Percentiles rank a stretch among this genome's conserved stretches.
Evolutionary conservation across 1,139 yeast species (phyloP).

Genomic region (Groenewaldozyma sp.): DNA sequence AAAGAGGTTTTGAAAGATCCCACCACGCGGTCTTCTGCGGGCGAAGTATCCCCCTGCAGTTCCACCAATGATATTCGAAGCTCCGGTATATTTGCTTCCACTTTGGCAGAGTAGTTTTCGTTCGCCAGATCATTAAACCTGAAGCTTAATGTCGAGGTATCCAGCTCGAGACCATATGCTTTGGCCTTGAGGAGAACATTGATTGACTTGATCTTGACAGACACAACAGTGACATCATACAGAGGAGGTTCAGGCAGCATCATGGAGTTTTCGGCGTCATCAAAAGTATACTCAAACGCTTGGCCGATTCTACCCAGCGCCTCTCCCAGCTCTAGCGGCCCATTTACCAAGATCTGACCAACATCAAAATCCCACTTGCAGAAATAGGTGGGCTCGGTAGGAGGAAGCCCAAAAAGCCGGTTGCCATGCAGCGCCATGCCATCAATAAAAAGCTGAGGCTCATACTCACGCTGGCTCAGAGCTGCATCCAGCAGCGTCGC

Average conservation of each 20-base stretch:
- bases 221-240: conserved; percentile 59
- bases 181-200: conserved; percentile 26
- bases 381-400: conserved; percentile 74
- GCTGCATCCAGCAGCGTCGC: conserved; percentile 22
- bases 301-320: conserved; percentile 37
- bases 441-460: conserved; percentile 46
- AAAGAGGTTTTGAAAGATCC: conserved; percentile 46
- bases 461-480: conserved; percentile 4
- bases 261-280: conserved; percentile 68
- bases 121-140: conserved; percentile 64
- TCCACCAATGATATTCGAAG: conserved; percentile 32
- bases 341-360: conserved; percentile 48
- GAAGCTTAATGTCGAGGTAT: conserved; percentile 34
- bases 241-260: conserved; percentile 47
- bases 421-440: conserved; percentile 73
- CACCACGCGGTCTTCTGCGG: conserved; percentile 15
- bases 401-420: conserved; percentile 88
- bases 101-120: conserved; percentile 48
- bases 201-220: conserved; percentile 26
- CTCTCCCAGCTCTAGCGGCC: conserved; percentile 41
- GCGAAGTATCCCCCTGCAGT: conserved; percentile 15
- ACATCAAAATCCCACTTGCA: conserved; percentile 83
- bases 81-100: conserved; percentile 43
- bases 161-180: conserved; percentile 23
- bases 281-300: conserved; percentile 53